Conservation (phyloP, 306 rosid species). For the Vigna radiata region DNA sequence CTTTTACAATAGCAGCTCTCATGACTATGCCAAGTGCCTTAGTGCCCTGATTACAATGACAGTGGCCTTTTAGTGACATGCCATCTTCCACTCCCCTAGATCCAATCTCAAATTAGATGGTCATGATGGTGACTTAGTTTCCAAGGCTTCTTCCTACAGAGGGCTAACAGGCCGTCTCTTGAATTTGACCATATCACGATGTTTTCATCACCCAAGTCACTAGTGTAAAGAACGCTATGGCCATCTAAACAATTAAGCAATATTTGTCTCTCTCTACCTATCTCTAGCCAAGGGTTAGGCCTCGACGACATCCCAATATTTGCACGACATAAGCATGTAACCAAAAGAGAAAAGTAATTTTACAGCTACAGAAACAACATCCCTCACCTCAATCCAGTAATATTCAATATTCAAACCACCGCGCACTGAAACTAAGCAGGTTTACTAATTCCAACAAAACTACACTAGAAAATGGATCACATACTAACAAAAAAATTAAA, state of each 20-base stretch:
- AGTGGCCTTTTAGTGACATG: too few relatives aligned
- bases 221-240: background rate
- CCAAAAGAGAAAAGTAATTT: background rate
- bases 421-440: slow-evolving; percentile 15
- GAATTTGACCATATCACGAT: too few relatives aligned
- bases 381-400: slow-evolving; percentile 32
- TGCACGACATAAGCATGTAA: background rate
- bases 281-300: slow-evolving; percentile 16
- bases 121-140: too few relatives aligned
- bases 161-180: too few relatives aligned
- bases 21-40: slow-evolving; percentile 2
- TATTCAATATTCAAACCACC: slow-evolving; percentile 18
- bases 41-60: too few relatives aligned
- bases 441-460: background rate
- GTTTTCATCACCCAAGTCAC: background rate
- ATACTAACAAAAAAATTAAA: background rate
- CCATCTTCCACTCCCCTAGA: too few relatives aligned
- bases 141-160: too few relatives aligned
- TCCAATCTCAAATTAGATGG: too few relatives aligned
- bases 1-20: slow-evolving; percentile 80
- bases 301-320: background rate
- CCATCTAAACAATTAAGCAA: slow-evolving; percentile 15
- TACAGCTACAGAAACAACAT: slow-evolving; percentile 18
- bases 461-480: background rate
- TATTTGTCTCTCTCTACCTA: background rate